These are phyloP conservation scores for Daldinia loculata DNA, from an alignment of 495 filamentous ascomycete genomes.

Conservation along the genomic window DNA sequence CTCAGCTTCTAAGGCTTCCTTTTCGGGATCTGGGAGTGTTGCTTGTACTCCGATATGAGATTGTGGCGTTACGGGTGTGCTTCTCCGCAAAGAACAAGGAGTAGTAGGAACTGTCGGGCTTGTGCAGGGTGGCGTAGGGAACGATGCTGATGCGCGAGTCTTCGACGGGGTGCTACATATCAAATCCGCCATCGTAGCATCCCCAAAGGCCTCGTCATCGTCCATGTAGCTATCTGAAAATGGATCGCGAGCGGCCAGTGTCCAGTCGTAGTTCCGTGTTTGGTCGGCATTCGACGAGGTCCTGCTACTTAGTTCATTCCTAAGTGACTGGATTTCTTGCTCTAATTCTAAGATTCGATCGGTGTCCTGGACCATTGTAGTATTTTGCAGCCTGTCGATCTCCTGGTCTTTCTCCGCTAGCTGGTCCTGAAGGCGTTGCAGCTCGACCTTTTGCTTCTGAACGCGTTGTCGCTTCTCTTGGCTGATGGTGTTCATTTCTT, in stretches of 20 bases:
- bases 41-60: conserved; percentile 50
- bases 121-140: conserved; percentile 61
- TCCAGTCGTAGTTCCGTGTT: conserved; percentile 52
- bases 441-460: conserved; percentile 50
- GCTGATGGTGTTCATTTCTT: conserved; percentile 75
- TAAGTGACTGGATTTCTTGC: conserved; percentile 50
- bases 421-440: conserved; percentile 61
- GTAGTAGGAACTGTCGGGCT: conserved; percentile 49
- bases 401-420: conserved; percentile 61
- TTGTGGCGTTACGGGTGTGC: conserved; percentile 51
- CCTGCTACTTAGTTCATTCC: conserved; percentile 43
- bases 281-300: conserved; percentile 39
- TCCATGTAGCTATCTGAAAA: conserved; percentile 54
- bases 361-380: conserved; percentile 54
- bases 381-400: conserved; percentile 59
- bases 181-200: conserved; percentile 51
- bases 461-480: conserved; percentile 61
- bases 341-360: conserved; percentile 55
- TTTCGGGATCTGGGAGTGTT: conserved; percentile 54
- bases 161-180: conserved; percentile 55
- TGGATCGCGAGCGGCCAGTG: conserved; percentile 52
- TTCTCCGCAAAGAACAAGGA: conserved; percentile 34
- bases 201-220: conserved; percentile 49
- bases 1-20: conserved; percentile 51
- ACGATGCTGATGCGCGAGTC: conserved; percentile 45